Percentiles rank a stretch among this genome's conserved stretches.
phyloP scores from a whole-genome alignment of 352 stramenopile species.

The Globisporangium abappressorium region DNA sequence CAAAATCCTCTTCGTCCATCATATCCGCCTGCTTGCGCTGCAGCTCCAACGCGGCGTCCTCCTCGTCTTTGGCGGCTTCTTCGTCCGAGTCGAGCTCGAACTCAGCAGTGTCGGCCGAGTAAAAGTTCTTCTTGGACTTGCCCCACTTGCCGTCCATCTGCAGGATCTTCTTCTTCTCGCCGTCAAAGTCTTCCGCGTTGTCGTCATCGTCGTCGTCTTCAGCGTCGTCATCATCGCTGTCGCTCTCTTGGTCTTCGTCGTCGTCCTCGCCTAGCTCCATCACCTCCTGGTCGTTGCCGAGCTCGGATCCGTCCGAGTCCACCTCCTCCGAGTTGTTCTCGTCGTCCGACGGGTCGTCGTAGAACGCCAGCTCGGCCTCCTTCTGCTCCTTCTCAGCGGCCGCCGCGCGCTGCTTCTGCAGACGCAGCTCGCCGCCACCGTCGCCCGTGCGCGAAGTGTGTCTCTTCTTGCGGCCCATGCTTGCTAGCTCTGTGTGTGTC shows the following conservation, averaged over 20 bases:
- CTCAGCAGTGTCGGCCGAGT: conserved; percentile 82
- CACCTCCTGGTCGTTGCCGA: conserved; percentile 60
- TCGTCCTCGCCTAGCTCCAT: conserved; percentile 55
- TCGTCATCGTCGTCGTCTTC: conserved; percentile 46
- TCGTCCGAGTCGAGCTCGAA: conserved; percentile 81
- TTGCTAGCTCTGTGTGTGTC: conserved; percentile 8
- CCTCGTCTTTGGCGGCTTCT: conserved; percentile 77
- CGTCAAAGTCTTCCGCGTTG: conserved; percentile 51
- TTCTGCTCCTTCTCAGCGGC: conserved; percentile 56
- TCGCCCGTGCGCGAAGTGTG: conserved; percentile 76
- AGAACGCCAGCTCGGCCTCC: conserved; percentile 77
- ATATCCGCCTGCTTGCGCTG: conserved; percentile 81
- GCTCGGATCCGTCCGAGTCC: conserved; percentile 59
- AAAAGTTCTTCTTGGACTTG: conserved; percentile 85
- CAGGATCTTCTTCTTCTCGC: conserved; percentile 64
- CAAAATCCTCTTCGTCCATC: conserved; percentile 88
- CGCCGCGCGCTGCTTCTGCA: conserved; percentile 64
- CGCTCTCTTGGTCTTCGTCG: conserved; percentile 32
- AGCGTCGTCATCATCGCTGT: conserved; percentile 35
- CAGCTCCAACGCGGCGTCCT: conserved; percentile 77
- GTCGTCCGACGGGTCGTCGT: conserved; percentile 78
- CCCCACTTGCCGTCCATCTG: conserved; percentile 86
- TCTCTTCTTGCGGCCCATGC: conserved; percentile 69
- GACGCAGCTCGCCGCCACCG: conserved; percentile 66
- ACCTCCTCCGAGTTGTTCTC: conserved; percentile 55